Base-by-base conservation (phyloP, 768 basidiomycete genomes). In the Rossbeevera mucosa region DNA sequence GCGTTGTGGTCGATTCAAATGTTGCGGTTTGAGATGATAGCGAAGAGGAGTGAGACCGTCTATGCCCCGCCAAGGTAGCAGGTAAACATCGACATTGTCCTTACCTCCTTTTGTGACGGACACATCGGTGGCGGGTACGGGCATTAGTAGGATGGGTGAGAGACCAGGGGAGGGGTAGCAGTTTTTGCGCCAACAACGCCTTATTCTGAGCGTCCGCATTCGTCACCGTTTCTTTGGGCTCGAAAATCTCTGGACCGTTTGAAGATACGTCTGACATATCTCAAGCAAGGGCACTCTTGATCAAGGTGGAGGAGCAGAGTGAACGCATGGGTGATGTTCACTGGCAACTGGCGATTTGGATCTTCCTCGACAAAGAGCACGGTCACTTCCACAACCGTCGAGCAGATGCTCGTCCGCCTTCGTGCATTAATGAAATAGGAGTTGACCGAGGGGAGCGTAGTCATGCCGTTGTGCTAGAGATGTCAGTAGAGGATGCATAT, bases 361-460 rank as follows among this genome's bases (percentile, higher is more conserved):
- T 63, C 59, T 44, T 57, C 56, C 7, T 65, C 42, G 0, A 68
- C 49, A 36, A 72, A 68, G 6, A 20, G 3, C 53, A 2, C 64
- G 64, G 21, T n/a, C n/a, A n/a, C n/a, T n/a, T n/a, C n/a, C 74
- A 72, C 0, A 80, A 21, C 8, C 5, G 74, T 80, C 81, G 80
- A 83, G 0, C 80, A n/a, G n/a, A n/a, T n/a, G n/a, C n/a, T 80
- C 0, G 79, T 79, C 0, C 79, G 72, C 12, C 73, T 69, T 0
- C 80, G 67, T 2, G 64, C 71, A 20, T 75, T 72, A 8, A 69
- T 55, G 33, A 81, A 82, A 80, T 81, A 83, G 0, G 62, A 50
- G 51, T 71, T 72, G 29, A 83, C 49, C 64, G 25, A 2, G 55
- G n/a, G n/a, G n/a, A n/a, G n/a, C n/a, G n/a, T n/a, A 64, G 0